Evolutionary conservation across 1,284 basidiomycete genomes (phyloP), one percentile per base, ranked within the genome.

Genomic region (Irpex sp.): DNA sequence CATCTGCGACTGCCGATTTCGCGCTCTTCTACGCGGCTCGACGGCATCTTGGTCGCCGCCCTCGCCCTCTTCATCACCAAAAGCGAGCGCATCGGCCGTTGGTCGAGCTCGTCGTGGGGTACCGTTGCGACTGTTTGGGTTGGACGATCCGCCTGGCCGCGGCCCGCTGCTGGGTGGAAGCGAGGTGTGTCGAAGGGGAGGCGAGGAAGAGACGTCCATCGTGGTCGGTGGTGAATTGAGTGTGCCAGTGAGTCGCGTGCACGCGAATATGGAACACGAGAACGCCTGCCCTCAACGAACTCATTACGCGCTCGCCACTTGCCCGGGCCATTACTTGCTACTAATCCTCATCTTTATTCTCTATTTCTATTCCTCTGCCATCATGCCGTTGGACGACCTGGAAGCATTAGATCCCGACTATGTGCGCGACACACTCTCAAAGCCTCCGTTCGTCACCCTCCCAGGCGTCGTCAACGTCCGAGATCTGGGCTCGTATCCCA

Each of bases 151-250:
- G 0, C 79, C 76, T 6, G 75, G 75, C 62, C 82, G 74, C 4
- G 87, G 87, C 0, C 83, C 83, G 64, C 87, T 91, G 71, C 89
- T 91, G 3, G 89, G 86, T 5, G 90, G 89, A 5, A 90, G 74
- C 57, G 84, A 84, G 4, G 77, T 80, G 31, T 75, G 69, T 15
- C 75, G 73, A 5, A 72, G 64, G 9, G 75, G 76, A 56, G 82
- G 81, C 6, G 82, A 82, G 21, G 79, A 76, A 37, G 74, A 67
- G 11, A 76, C 62, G 57, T 81, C 75, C 80, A 83, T 82, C 63
- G 62, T 35, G 59, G 65, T 50, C 19, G 76, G 75, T 33, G 75
- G 73, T 46, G 72, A 49, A 46, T 58, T 56, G 63, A 63, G 65
- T 17, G 39, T 60, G 64, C 51, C 36, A 63, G 53, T 59, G 54